Base-by-base conservation (phyloP, 1,139 yeast genomes). In the Pichia sp. region DNA sequence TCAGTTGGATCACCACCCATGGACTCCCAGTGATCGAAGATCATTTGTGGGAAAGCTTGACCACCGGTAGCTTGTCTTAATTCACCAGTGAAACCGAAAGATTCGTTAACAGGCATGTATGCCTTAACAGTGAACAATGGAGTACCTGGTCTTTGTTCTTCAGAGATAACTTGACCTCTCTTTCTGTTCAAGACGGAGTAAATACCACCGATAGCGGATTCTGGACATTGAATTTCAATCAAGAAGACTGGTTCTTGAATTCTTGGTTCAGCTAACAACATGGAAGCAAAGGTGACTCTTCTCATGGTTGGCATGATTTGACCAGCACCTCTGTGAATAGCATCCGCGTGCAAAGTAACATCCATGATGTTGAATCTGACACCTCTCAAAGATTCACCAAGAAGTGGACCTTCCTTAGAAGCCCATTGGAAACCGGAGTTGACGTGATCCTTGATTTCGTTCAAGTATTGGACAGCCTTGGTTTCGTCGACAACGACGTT, bases 371-470 rank as follows among this genome's bases (percentile, higher is more conserved):
- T 93, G 78, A 90, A 81, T 83, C 99, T 90, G 73, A 91, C 84
- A 72, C 96, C 87, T 85, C 99, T 92, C 81, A 89, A 79, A 77
- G 79, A 81, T 84, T 93, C 99, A 82, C 96, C 97, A 73, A 93
- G 83, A 75, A 93, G 80, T 75, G 99, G 99, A 85, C 99, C 99
- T 80, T 95, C 98, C 85, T 89, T 92, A 75, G 98, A 83, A 79
- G 98, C 98, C 97, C 98, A 93, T 84, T 93, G 97, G 97, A 92
- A 93, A 77, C 97, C 98, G 75, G 99, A 93, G 73, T 92, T 97
- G 73, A 92, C 97, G 73, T 97, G 92, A 79, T 93, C 99, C 89
- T 93, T 93, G 84, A 93, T 93, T 85, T 93, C 99, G 78, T 84
- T 79, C 82, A 93, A 87, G 92, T 92, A 93, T 83, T 93, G 98